Conservation (phyloP, 495 filamentous ascomycete genomes). For the Penicillium malachiteum region DNA sequence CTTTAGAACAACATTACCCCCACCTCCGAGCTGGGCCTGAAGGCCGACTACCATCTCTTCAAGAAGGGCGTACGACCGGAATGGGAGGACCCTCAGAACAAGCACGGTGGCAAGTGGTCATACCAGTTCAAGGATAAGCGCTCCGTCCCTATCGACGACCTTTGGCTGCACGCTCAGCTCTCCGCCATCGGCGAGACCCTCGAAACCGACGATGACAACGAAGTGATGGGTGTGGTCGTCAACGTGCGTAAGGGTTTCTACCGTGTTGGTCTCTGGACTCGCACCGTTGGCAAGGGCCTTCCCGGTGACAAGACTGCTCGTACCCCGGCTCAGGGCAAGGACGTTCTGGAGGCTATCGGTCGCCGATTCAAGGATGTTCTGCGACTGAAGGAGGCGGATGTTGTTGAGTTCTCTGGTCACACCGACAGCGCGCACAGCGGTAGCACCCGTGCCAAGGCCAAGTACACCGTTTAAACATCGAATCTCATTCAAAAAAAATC, state of each 20-base stretch:
- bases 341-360: conserved; percentile 79
- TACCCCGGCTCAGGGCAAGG: conserved; percentile 74
- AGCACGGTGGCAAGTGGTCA: conserved; percentile 98
- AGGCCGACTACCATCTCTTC: conserved; percentile 99
- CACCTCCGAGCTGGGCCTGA: conserved; percentile 90
- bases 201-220: conserved; percentile 83
- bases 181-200: conserved; percentile 97
- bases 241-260: conserved; percentile 98
- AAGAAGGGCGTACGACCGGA: conserved; percentile 95
- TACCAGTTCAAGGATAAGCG: conserved; percentile 97
- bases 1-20: conserved; percentile 95
- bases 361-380: conserved; percentile 87
- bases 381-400: conserved; percentile 68
- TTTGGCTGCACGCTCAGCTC: conserved; percentile 97
- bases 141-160: conserved; percentile 82
- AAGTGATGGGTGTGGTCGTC: conserved; percentile 99
- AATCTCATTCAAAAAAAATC: not conserved
- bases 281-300: conserved; percentile 80
- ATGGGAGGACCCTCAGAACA: conserved; percentile 98
- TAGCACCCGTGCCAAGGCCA: conserved; percentile 92
- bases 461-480: conserved; percentile 69
- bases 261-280: conserved; percentile 91
- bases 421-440: conserved; percentile 90
- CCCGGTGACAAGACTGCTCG: conserved; percentile 72
- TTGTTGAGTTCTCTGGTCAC: conserved; percentile 93